These are phyloP conservation scores for Oenanthe javanica DNA, from an alignment of 140 eudicot species.

Conservation along the genomic window DNA sequence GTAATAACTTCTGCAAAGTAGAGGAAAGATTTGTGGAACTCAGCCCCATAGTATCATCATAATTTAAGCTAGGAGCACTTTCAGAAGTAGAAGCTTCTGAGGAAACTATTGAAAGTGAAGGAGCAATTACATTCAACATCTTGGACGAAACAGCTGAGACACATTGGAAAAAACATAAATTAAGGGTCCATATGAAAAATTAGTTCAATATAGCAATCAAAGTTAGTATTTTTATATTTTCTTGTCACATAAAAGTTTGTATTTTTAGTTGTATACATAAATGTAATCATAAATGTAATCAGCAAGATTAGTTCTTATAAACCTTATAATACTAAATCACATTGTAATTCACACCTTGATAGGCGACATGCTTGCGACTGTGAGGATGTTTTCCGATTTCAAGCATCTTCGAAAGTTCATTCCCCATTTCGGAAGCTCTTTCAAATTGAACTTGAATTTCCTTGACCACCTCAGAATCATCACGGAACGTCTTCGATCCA, in stretches of 20 bases:
- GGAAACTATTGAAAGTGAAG: constrained; percentile 40
- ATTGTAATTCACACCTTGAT: constrained; percentile 43
- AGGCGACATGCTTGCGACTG: constrained; percentile 59
- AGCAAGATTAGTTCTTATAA: neutral
- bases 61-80: constrained; percentile 22
- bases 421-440: constrained; percentile 61
- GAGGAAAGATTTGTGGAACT: constrained; percentile 78
- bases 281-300: neutral
- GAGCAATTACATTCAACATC: constrained; percentile 61
- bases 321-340: neutral
- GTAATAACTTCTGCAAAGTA: constrained; percentile 66
- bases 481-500: constrained; percentile 25
- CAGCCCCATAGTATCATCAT: constrained; percentile 38
- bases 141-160: constrained; percentile 58
- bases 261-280: neutral
- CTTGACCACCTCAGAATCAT: constrained; percentile 60
- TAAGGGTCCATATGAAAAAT: neutral
- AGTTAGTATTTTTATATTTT: neutral
- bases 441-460: constrained; percentile 71
- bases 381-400: constrained; percentile 80
- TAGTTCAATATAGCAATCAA: neutral
- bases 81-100: constrained; percentile 47
- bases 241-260: neutral
- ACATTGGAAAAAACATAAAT: neutral
- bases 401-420: constrained; percentile 60